A percentile compares a stretch with the other conserved stretches of the same genome.
Evolutionary conservation across 257 asterid species (phyloP).

Genomic region (Solanum paucissectum): DNA sequence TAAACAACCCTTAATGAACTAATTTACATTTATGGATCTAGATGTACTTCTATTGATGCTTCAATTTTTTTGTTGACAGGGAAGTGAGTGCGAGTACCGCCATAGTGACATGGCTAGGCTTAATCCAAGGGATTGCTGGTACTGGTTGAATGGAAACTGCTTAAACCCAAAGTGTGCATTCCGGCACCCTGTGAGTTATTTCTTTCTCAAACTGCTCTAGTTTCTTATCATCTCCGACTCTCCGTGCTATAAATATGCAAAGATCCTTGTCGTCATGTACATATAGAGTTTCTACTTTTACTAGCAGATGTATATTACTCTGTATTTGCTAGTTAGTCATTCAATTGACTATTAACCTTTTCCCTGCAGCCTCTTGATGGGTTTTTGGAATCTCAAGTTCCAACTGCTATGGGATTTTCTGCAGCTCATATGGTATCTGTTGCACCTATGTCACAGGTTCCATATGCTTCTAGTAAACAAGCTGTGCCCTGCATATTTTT

Average conservation of each 20-base stretch:
- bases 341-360: neutral
- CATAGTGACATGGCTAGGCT: constrained; percentile 6
- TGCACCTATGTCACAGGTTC: constrained; percentile 24
- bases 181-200: constrained; percentile 77
- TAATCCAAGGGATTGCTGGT: constrained; percentile 8
- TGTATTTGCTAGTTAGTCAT: neutral
- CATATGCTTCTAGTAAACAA: constrained; percentile 41
- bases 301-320: neutral
- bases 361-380: constrained; percentile 77
- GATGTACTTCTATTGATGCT: neutral
- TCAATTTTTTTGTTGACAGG: constrained; percentile 25
- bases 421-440: constrained; percentile 18
- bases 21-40: neutral
- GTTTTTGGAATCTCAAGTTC: constrained; percentile 42
- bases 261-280: neutral
- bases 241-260: neutral
- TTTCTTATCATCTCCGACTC: neutral
- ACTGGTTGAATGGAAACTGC: constrained; percentile 4
- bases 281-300: neutral
- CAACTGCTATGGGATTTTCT: constrained; percentile 36
- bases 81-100: constrained; percentile 22
- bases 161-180: constrained; percentile 30
- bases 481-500: constrained; percentile 65
- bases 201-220: neutral
- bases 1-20: neutral